A percentile compares a stretch with the other conserved stretches of the same genome.
These are phyloP conservation scores for Cyclostephanos invisitatus DNA, from an alignment of 108 stramenopile species.

Conservation along the genomic window DNA sequence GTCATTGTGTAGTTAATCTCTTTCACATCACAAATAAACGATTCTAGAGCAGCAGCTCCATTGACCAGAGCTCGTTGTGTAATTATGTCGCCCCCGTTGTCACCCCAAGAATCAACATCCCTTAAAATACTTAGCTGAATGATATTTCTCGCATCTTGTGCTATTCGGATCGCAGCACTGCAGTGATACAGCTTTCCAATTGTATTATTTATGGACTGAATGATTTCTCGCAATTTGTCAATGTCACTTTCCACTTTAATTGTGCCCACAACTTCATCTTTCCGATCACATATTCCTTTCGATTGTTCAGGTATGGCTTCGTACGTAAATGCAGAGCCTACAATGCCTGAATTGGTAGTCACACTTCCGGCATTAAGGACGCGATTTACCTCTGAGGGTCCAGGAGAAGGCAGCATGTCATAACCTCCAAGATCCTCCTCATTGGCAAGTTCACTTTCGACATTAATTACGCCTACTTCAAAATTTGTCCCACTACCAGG, in stretches of 20 bases:
- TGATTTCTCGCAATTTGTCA: constrained; percentile 79
- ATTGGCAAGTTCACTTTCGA: constrained; percentile 58
- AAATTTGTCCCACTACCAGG: constrained; percentile 42
- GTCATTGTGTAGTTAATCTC: constrained; percentile 59
- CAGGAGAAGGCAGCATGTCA: constrained; percentile 80
- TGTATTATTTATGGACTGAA: constrained; percentile 70
- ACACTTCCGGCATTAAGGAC: constrained; percentile 58
- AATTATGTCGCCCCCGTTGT: constrained; percentile 71
- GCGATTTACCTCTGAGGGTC: constrained; percentile 71
- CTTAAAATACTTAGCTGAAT: constrained; percentile 64
- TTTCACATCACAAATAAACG: constrained; percentile 51
- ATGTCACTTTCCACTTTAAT: constrained; percentile 82
- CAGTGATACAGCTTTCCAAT: constrained; percentile 60
- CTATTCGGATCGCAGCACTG: constrained; percentile 55
- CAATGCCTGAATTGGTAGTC: constrained; percentile 25
- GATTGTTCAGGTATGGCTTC: constrained; percentile 17
- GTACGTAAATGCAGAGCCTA: constrained; percentile 40
- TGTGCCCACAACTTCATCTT: constrained; percentile 62
- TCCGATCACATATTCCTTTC: constrained; percentile 17
- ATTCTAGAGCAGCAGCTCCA: constrained; percentile 67
- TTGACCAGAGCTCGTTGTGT: constrained; percentile 71
- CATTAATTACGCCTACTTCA: constrained; percentile 76
- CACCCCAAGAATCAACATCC: constrained; percentile 83
- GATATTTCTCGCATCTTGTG: constrained; percentile 50
- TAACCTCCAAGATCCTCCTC: constrained; percentile 61